phyloP scores from a whole-genome alignment of 345 rosid genomes.

The Clausena lansium region DNA sequence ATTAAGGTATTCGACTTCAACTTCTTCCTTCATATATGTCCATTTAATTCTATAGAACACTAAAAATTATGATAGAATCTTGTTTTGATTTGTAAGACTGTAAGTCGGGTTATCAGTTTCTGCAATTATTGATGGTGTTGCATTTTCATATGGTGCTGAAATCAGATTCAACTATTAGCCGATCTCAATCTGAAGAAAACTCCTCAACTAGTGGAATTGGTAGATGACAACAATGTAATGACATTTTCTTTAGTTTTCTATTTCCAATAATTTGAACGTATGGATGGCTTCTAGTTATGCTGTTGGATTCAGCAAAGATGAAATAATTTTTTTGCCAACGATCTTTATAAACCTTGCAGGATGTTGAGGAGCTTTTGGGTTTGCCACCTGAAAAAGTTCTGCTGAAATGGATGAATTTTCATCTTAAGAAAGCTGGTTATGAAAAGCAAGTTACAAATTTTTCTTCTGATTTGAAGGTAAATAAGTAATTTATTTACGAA shows the following conservation, averaged over 20 bases:
- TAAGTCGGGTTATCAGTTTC: neutral
- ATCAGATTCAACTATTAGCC: slow-evolving; percentile 91
- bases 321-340: neutral
- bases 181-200: slow-evolving; percentile 94
- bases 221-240: slow-evolving; percentile 72
- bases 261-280: slow-evolving; percentile 2
- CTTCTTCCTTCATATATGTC: neutral
- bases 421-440: slow-evolving; percentile 92
- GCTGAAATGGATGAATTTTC: slow-evolving; percentile 98
- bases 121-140: slow-evolving; percentile 10
- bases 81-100: neutral
- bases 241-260: neutral
- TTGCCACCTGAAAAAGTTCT: slow-evolving; percentile 93
- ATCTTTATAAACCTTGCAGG: slow-evolving; percentile 43
- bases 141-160: slow-evolving; percentile 21
- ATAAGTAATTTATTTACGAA: slow-evolving; percentile 13
- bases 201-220: slow-evolving; percentile 88
- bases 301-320: neutral
- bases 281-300: neutral
- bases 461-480: slow-evolving; percentile 94
- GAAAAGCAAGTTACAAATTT: slow-evolving; percentile 87
- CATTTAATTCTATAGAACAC: neutral
- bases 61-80: neutral
- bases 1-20: slow-evolving; percentile 61
- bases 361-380: slow-evolving; percentile 90